Evolutionary conservation across 108 stramenopile species (phyloP).

Genomic region (Cyclotella cryptica): DNA sequence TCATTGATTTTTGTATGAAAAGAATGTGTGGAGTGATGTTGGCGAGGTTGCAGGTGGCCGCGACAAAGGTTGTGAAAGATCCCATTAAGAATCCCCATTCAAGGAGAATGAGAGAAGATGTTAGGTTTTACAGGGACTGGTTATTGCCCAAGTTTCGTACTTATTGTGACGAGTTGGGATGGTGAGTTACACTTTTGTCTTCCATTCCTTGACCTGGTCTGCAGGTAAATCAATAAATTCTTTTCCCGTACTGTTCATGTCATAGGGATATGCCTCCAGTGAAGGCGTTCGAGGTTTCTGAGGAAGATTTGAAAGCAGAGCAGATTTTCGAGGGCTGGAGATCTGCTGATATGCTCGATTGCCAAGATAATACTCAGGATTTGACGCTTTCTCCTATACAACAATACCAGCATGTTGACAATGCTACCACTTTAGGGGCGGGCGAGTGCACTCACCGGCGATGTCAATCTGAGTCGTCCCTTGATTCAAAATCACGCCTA

Average conservation of each 20-base stretch:
- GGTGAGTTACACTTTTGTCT: conserved; percentile 41
- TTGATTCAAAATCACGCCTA: background rate
- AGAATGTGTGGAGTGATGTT: conserved; percentile 90
- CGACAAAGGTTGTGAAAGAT: conserved; percentile 73
- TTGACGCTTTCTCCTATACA: conserved; percentile 7
- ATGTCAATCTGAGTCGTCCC: background rate
- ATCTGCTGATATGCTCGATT: conserved; percentile 16
- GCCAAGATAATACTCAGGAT: conserved; percentile 1
- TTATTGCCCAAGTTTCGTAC: conserved; percentile 84
- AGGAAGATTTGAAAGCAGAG: conserved; percentile 54
- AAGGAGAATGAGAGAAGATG: conserved; percentile 78
- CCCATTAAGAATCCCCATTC: conserved; percentile 83
- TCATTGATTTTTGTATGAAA: conserved; percentile 94
- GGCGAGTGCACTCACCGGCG: background rate
- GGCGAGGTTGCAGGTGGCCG: conserved; percentile 77
- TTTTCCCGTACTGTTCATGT: background rate
- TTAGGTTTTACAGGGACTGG: conserved; percentile 86
- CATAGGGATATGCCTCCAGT: conserved; percentile 70
- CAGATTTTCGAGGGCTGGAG: conserved; percentile 50
- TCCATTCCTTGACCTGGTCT: background rate
- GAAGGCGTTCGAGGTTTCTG: conserved; percentile 69
- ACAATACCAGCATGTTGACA: conserved; percentile 6
- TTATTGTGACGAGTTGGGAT: conserved; percentile 76
- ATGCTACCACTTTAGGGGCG: background rate
- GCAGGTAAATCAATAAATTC: background rate